phyloP scores from a whole-genome alignment of 2,329 filamentous ascomycete genomes.

The Diaporthe humulicola region DNA sequence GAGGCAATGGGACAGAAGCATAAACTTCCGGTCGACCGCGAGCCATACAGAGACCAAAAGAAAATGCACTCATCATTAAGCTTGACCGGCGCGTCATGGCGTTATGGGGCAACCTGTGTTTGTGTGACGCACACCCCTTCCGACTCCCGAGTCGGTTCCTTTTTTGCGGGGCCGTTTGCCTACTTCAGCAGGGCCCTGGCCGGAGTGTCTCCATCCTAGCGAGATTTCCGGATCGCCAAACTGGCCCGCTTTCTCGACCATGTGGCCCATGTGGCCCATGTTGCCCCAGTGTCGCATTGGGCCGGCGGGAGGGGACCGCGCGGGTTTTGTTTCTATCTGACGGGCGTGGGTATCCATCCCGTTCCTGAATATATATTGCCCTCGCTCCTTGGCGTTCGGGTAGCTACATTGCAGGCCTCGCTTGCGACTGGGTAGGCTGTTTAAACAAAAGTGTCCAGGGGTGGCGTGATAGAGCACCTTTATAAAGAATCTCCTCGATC shows the following conservation, averaged over 20 bases:
- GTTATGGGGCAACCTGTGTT: background rate
- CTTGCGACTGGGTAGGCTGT: slow-evolving; percentile 15
- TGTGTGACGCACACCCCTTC: background rate
- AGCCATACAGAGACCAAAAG: background rate
- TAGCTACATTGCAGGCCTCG: slow-evolving; percentile 25
- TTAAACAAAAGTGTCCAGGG: background rate
- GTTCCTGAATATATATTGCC: slow-evolving; percentile 27
- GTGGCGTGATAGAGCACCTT: background rate
- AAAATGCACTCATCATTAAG: slow-evolving; percentile 17
- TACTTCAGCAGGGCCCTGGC: background rate
- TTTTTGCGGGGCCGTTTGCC: slow-evolving; percentile 15
- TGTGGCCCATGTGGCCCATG: slow-evolving; percentile 17
- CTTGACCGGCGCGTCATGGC: slow-evolving; percentile 1
- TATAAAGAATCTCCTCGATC: slow-evolving; percentile 1
- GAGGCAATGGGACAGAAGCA: background rate
- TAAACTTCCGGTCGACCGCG: slow-evolving; percentile 21
- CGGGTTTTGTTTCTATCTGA: slow-evolving; percentile 20
- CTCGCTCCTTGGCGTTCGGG: slow-evolving; percentile 21
- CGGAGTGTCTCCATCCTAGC: slow-evolving; percentile 29
- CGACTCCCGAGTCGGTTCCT: background rate
- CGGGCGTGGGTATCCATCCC: slow-evolving; percentile 10
- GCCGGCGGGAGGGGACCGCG: slow-evolving; percentile 12
- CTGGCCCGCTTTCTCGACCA: background rate
- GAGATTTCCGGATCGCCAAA: slow-evolving; percentile 27
- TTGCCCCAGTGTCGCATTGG: slow-evolving; percentile 18